phyloP scores from a whole-genome alignment of 495 filamentous ascomycete species.

The Cladorrhinum samala region DNA sequence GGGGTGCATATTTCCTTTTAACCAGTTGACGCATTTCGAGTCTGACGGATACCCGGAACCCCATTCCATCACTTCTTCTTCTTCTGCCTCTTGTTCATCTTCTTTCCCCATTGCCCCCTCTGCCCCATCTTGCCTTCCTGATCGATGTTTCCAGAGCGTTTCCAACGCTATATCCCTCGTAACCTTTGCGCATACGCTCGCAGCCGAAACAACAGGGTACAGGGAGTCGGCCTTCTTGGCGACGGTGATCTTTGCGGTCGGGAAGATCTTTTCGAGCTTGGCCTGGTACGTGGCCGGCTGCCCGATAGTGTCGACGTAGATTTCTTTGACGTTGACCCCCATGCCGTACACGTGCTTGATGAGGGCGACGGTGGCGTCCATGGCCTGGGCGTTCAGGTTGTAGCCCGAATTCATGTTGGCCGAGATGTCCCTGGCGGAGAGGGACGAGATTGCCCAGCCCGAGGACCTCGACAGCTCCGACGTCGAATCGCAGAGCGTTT shows the following conservation, averaged over 20 bases:
- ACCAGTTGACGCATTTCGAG: constrained; percentile 70
- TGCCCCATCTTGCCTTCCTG: too few species aligned
- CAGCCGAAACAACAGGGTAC: constrained; percentile 90
- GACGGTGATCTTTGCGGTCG: constrained; percentile 72
- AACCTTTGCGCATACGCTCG: constrained; percentile 91
- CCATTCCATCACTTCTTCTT: constrained; percentile 43
- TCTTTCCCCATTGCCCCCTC: constrained; percentile 8
- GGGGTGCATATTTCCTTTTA: constrained; percentile 80
- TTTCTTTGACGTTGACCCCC: constrained; percentile 75
- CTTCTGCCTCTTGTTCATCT: constrained; percentile 17
- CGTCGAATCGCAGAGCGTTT: constrained; percentile 57
- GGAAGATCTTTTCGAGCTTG: constrained; percentile 79
- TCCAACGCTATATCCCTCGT: constrained; percentile 87
- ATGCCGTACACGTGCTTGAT: constrained; percentile 66
- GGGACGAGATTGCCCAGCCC: constrained; percentile 73
- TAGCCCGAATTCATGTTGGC: constrained; percentile 68
- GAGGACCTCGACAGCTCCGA: constrained; percentile 62
- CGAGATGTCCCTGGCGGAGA: constrained; percentile 80
- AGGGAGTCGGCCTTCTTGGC: constrained; percentile 93
- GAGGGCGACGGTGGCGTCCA: constrained; percentile 87
- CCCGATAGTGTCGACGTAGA: constrained; percentile 95
- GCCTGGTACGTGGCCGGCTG: constrained; percentile 74
- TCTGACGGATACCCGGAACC: constrained; percentile 93
- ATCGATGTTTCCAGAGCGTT: constrained; percentile 34
- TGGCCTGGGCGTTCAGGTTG: constrained; percentile 96